These are phyloP conservation scores for Inonotus obliquus DNA, from an alignment of 1,284 basidiomycete genomes.

Conservation along the genomic window DNA sequence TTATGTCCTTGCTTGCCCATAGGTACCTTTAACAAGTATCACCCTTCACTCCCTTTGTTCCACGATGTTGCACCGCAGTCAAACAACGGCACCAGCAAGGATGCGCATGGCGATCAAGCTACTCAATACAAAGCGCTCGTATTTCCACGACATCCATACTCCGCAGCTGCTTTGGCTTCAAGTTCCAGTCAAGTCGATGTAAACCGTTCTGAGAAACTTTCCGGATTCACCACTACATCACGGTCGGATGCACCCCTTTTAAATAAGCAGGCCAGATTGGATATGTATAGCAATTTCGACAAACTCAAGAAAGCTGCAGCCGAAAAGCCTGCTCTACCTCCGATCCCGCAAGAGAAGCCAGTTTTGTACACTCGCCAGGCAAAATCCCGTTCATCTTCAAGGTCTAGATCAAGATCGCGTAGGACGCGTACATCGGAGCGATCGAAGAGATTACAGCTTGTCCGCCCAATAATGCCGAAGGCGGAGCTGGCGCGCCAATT, in stretches of 20 bases:
- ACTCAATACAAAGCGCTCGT: background rate
- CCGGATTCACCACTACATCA: background rate
- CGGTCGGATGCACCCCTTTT: background rate
- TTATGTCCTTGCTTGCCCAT: background rate
- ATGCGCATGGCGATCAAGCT: background rate
- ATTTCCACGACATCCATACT: constrained; percentile 5
- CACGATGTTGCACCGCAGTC: background rate
- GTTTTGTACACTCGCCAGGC: background rate
- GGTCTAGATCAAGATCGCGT: background rate
- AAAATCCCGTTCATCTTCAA: background rate
- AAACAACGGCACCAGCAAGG: background rate
- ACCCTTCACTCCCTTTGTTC: background rate
- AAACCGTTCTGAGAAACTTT: background rate
- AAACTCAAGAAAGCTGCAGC: background rate
- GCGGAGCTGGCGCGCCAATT: constrained; percentile 14
- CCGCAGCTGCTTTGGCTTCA: background rate
- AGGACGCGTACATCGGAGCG: background rate
- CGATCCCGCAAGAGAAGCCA: background rate
- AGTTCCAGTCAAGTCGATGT: background rate
- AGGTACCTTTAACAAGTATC: constrained; percentile 20
- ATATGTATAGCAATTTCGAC: background rate
- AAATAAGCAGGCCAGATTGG: background rate
- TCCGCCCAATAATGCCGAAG: constrained; percentile 13
- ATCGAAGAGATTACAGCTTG: background rate
- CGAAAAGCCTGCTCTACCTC: background rate